Conservation (phyloP, 2,329 filamentous ascomycete genomes). For the Hymenoscyphus salicellus region DNA sequence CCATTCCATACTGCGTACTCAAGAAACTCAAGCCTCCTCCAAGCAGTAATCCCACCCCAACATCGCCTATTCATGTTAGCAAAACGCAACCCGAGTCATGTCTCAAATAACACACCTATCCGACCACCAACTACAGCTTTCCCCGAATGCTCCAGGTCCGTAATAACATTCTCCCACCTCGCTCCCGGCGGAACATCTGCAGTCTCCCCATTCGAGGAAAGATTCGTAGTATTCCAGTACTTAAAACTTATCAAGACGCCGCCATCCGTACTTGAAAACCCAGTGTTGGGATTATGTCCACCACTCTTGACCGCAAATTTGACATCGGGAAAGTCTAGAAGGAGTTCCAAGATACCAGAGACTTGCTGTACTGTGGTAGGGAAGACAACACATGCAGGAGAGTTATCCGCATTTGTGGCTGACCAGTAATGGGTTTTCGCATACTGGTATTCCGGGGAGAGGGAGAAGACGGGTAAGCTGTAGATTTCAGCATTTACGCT, state of each 20-base stretch:
- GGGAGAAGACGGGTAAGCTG: neutral
- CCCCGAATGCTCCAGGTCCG: slow-evolving; percentile 20
- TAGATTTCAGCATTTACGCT: neutral
- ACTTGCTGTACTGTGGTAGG: slow-evolving; percentile 37
- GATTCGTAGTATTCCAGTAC: slow-evolving; percentile 33
- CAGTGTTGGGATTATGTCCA: slow-evolving; percentile 42
- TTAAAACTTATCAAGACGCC: slow-evolving; percentile 38
- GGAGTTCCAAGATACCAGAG: slow-evolving; percentile 33
- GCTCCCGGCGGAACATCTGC: slow-evolving; percentile 36
- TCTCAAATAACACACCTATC: slow-evolving; percentile 36
- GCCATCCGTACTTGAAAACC: slow-evolving; percentile 38
- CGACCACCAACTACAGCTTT: slow-evolving; percentile 43
- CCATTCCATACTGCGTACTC: slow-evolving; percentile 44
- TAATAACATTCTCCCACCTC: slow-evolving; percentile 23
- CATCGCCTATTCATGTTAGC: slow-evolving; percentile 25
- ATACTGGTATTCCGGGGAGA: slow-evolving; percentile 12
- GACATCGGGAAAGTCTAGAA: slow-evolving; percentile 35
- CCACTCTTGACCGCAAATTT: slow-evolving; percentile 43
- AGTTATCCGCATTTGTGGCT: slow-evolving; percentile 31
- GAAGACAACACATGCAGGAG: slow-evolving; percentile 39
- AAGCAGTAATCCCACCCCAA: slow-evolving; percentile 44
- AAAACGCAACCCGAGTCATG: neutral
- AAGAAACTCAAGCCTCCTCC: slow-evolving; percentile 28
- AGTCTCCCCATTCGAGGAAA: slow-evolving; percentile 26
- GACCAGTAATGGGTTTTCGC: slow-evolving; percentile 38